Percentiles rank a stretch among this genome's conserved stretches.
Evolutionary conservation across 2,329 filamentous ascomycete species (phyloP).

Genomic region (Chlorencoelia australis): DNA sequence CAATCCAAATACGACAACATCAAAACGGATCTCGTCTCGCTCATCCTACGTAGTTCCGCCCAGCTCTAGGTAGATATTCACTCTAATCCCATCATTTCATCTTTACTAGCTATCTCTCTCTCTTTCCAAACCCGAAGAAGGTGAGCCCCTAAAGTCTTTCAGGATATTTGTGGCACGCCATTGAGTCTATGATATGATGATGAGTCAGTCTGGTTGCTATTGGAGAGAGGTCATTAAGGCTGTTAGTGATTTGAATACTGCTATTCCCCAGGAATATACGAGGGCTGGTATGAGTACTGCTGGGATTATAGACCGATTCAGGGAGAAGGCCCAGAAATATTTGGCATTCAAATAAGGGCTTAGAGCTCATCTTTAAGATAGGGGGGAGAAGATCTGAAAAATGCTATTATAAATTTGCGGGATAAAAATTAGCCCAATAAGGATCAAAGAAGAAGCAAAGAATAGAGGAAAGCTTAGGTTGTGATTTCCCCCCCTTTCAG

Average conservation of each 20-base stretch:
- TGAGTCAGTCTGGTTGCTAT: constrained; percentile 13
- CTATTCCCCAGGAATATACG: constrained; percentile 8
- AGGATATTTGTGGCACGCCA: constrained; percentile 16
- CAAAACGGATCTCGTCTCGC: constrained; percentile 26
- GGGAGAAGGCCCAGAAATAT: too few relatives aligned
- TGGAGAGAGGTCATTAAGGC: constrained; percentile 13
- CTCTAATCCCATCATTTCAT: not conserved
- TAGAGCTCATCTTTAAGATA: too few relatives aligned
- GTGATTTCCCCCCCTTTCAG: too few relatives aligned
- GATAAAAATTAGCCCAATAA: too few relatives aligned
- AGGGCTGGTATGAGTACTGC: constrained; percentile 2
- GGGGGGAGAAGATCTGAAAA: too few relatives aligned
- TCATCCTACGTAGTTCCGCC: constrained; percentile 29
- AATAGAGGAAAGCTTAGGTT: too few relatives aligned
- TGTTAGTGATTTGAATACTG: constrained; percentile 9
- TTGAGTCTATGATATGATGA: constrained; percentile 17
- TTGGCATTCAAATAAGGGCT: too few relatives aligned
- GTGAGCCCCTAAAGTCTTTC: constrained; percentile 12
- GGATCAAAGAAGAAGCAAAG: too few relatives aligned
- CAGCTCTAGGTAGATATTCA: constrained; percentile 7
- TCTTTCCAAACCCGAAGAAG: constrained; percentile 6
- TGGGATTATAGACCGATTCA: too few relatives aligned
- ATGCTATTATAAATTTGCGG: too few relatives aligned
- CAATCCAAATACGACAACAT: constrained; percentile 34
- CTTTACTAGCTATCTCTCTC: not conserved